These are phyloP conservation scores for Aspergillus hancockii DNA, from an alignment of 495 filamentous ascomycete genomes.

Conservation along the genomic window DNA sequence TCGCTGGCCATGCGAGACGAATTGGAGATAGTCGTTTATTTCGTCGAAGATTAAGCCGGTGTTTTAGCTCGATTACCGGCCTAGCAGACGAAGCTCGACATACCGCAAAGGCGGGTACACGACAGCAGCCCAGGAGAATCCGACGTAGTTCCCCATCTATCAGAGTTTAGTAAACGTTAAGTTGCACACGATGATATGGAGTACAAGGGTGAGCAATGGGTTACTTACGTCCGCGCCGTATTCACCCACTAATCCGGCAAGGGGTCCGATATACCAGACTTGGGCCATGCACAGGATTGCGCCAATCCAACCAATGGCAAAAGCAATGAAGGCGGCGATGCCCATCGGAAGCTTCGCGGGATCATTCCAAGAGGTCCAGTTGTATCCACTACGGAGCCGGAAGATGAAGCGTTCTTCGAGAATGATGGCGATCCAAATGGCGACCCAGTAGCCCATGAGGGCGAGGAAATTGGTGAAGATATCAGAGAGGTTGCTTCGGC, in stretches of 20 bases:
- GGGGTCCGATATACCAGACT: slow-evolving; percentile 66
- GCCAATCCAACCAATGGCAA: slow-evolving; percentile 69
- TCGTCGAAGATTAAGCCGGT: too few species aligned
- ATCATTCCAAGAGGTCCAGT: slow-evolving; percentile 65
- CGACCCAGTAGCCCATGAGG: slow-evolving; percentile 75
- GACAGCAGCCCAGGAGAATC: slow-evolving; percentile 48
- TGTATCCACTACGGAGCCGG: slow-evolving; percentile 49
- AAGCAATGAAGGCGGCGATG: slow-evolving; percentile 60
- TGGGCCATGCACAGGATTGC: slow-evolving; percentile 72
- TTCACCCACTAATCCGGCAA: slow-evolving; percentile 57
- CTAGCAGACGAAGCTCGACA: slow-evolving; percentile 47
- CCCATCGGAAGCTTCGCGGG: slow-evolving; percentile 61
- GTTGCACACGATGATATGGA: background rate
- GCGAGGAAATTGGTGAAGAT: slow-evolving; percentile 75
- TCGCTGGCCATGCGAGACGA: background rate
- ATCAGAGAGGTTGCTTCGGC: slow-evolving; percentile 57
- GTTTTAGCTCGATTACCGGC: slow-evolving; percentile 31
- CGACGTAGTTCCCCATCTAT: slow-evolving; percentile 55
- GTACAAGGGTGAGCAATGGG: background rate
- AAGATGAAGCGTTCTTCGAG: slow-evolving; percentile 68
- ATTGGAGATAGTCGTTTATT: background rate
- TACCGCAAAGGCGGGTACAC: slow-evolving; percentile 53
- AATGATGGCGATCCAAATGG: slow-evolving; percentile 63
- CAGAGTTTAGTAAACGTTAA: slow-evolving; percentile 16
- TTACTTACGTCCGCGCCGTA: slow-evolving; percentile 60